A percentile compares a stretch with the other conserved stretches of the same genome.
Conservation (phyloP, 805 yeast species). For the Yamadazyma sp. region DNA sequence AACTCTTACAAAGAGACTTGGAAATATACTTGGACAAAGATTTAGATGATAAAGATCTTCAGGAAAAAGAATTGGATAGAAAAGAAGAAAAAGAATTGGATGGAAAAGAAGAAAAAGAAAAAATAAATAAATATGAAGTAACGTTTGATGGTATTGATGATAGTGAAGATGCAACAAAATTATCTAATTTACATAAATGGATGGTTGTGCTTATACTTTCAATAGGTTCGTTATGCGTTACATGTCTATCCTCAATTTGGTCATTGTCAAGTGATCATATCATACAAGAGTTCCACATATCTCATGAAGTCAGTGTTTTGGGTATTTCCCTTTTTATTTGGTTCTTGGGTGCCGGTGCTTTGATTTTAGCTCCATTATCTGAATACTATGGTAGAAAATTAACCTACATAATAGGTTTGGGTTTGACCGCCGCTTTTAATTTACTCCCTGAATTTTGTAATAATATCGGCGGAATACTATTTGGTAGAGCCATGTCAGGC, state of each 20-base stretch:
- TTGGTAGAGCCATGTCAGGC: constrained; percentile 26
- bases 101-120: not conserved
- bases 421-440: constrained; percentile 19
- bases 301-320: constrained; percentile 23
- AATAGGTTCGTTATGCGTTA: constrained; percentile 22
- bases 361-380: constrained; percentile 52
- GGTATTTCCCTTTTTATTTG: constrained; percentile 27
- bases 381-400: constrained; percentile 64
- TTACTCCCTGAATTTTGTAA: constrained; percentile 23
- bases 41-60: too few species aligned
- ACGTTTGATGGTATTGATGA: constrained; percentile 24
- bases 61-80: not conserved
- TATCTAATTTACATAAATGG: constrained; percentile 25
- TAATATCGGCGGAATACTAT: constrained; percentile 23
- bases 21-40: too few species aligned
- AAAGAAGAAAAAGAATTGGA: not conserved
- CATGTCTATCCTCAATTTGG: constrained; percentile 29
- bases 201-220: constrained; percentile 21
- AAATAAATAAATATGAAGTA: constrained; percentile 12
- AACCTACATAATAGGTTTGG: constrained; percentile 34
- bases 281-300: constrained; percentile 19
- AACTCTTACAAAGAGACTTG: too few species aligned
- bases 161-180: constrained; percentile 20
- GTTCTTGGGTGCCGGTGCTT: constrained; percentile 28
- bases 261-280: constrained; percentile 23